phyloP scores from a whole-genome alignment of 1,284 basidiomycete genomes.

The Tilletia caries region DNA sequence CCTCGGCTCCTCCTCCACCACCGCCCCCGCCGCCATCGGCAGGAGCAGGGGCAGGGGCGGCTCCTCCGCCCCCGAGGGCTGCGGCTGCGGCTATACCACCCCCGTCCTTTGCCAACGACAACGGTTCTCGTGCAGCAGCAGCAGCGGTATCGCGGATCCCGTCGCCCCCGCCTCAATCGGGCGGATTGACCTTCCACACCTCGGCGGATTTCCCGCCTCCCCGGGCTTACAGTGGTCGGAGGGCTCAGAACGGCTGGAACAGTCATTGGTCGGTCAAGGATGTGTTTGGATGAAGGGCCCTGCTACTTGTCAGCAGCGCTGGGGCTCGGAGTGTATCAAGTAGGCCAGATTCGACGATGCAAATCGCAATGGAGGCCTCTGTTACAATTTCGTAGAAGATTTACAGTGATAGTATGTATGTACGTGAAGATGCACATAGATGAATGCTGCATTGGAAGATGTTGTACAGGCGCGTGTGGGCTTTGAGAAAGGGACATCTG shows the following conservation, averaged over 20 bases:
- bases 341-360: too few species aligned
- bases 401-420: too few species aligned
- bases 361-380: too few species aligned
- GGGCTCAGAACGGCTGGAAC: background rate
- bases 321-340: too few species aligned
- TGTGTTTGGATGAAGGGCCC: constrained; percentile 8
- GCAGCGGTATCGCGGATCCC: constrained; percentile 2
- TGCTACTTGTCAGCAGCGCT: too few species aligned
- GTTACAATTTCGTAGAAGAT: too few species aligned
- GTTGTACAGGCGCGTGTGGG: too few species aligned
- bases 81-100: background rate
- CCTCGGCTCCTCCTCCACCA: constrained; percentile 6
- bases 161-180: background rate
- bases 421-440: too few species aligned
- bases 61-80: background rate
- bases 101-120: background rate
- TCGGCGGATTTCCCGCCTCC: constrained; percentile 14
- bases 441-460: too few species aligned
- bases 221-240: background rate
- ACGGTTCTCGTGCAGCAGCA: background rate
- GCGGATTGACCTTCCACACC: constrained; percentile 9
- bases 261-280: constrained; percentile 7
- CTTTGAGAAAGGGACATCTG: too few species aligned
- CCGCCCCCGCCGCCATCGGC: constrained; percentile 7
- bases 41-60: background rate